Percentiles rank a stretch among this genome's conserved stretches.
These are phyloP conservation scores for Boehmeria nivea DNA, from an alignment of 306 rosid genomes.

Conservation along the genomic window DNA sequence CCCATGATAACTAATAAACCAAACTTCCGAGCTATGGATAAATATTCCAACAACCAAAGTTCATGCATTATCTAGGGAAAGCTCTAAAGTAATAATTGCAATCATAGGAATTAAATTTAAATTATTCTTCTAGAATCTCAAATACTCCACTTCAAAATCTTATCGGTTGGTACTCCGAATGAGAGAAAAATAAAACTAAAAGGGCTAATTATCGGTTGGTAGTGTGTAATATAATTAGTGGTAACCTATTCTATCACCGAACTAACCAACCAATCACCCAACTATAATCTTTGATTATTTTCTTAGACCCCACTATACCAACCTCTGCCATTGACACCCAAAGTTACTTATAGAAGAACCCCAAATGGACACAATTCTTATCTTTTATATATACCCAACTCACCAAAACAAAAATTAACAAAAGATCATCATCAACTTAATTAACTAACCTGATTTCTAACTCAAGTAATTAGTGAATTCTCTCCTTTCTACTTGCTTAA, in stretches of 20 bases:
- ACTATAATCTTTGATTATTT: conserved; percentile 21
- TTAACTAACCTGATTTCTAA: not conserved
- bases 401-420: conserved; percentile 21
- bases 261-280: conserved; percentile 39
- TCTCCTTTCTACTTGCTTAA: not conserved
- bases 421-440: not conserved
- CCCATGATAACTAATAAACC: not conserved
- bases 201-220: not conserved
- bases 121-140: conserved; percentile 14
- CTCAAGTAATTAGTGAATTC: not conserved
- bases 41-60: conserved; percentile 22
- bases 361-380: conserved; percentile 9
- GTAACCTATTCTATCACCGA: conserved; percentile 32
- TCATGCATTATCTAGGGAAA: conserved; percentile 25
- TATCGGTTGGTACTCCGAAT: conserved; percentile 14
- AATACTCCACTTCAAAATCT: conserved; percentile 13
- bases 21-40: conserved; percentile 5
- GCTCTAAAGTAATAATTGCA: conserved; percentile 11
- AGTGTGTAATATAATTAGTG: conserved; percentile 14
- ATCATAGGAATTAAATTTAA: conserved; percentile 5
- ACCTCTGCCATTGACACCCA: conserved; percentile 24
- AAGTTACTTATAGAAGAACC: conserved; percentile 13
- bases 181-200: not conserved
- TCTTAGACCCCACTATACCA: conserved; percentile 46
- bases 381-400: conserved; percentile 22